Conservation (phyloP, 116 monocot genomes). For the Papilionanthe hybrid region DNA sequence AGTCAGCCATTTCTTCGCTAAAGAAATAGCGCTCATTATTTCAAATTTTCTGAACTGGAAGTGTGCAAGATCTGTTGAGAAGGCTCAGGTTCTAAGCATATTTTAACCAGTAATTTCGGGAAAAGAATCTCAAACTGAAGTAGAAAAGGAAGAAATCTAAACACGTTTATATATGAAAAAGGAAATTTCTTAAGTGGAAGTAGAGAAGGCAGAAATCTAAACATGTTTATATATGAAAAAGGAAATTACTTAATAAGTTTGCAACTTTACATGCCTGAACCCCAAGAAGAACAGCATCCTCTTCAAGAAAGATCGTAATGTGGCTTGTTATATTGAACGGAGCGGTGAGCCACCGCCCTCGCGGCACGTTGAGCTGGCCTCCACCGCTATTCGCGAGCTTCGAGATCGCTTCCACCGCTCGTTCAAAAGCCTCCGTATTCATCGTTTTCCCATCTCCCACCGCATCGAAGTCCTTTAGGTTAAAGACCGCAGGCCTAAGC, state of each 20-base stretch:
- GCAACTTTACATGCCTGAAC: conserved; percentile 33
- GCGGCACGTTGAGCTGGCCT: conserved; percentile 50
- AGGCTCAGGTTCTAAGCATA: no score
- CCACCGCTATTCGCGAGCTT: conserved; percentile 34
- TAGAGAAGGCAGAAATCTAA: no score
- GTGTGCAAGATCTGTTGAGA: no score
- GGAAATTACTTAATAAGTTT: background rate
- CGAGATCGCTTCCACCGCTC: conserved; percentile 43
- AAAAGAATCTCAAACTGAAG: no score
- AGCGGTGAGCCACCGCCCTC: conserved; percentile 71
- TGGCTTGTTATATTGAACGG: conserved; percentile 95
- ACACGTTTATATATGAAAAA: no score
- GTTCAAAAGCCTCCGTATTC: conserved; percentile 61
- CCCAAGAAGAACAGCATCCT: conserved; percentile 63
- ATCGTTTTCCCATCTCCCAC: conserved; percentile 55
- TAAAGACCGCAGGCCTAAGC: conserved; percentile 37
- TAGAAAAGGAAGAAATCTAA: no score
- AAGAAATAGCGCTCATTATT: background rate
- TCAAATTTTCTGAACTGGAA: background rate
- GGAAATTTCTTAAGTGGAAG: no score
- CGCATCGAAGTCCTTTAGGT: conserved; percentile 69
- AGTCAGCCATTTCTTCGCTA: background rate
- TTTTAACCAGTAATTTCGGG: no score
- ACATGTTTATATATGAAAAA: no score
- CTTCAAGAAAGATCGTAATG: conserved; percentile 76